Conservation (phyloP, 371 early-diverging fungal genomes). For the Funneliformis caledonium region DNA sequence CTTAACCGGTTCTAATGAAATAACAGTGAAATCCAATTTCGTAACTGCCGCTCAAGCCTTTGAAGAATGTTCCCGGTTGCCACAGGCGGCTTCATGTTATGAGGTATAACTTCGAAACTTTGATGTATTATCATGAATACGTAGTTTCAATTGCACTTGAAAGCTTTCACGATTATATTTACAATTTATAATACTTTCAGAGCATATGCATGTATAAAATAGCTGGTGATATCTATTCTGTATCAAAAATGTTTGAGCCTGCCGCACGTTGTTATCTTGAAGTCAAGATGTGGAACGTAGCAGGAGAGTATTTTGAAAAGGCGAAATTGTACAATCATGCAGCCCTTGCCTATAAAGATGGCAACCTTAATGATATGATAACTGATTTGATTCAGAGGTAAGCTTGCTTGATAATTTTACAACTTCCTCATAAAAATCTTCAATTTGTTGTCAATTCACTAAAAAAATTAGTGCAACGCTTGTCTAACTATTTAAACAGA, state of each 20-base stretch:
- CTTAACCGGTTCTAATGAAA: slow-evolving; percentile 6
- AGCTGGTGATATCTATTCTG: not conserved
- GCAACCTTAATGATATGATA: not conserved
- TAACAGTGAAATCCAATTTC: not conserved
- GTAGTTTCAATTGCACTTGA: not conserved
- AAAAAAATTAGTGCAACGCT: not conserved
- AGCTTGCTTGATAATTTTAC: not conserved
- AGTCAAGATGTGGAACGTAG: not conserved
- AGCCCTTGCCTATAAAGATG: slow-evolving; percentile 7
- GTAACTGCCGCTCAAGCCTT: slow-evolving; percentile 22
- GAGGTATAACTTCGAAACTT: slow-evolving; percentile 17
- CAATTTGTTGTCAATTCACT: not conserved
- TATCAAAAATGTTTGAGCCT: slow-evolving; percentile 14
- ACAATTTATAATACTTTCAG: not conserved
- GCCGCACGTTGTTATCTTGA: slow-evolving; percentile 16
- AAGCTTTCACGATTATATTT: not conserved
- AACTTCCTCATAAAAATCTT: not conserved
- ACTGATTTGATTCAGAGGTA: slow-evolving; percentile 27
- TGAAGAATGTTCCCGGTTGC: not conserved
- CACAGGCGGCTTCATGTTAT: slow-evolving; percentile 32
- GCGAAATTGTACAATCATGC: slow-evolving; percentile 6
- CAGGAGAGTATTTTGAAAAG: slow-evolving; percentile 15
- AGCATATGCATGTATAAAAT: slow-evolving; percentile 9
- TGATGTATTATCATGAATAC: not conserved
- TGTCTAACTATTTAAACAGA: not conserved